Percentiles rank a stretch among this genome's conserved stretches.
phyloP scores from a whole-genome alignment of 2,329 filamentous ascomycete genomes.

The Calonectria leucothoes region DNA sequence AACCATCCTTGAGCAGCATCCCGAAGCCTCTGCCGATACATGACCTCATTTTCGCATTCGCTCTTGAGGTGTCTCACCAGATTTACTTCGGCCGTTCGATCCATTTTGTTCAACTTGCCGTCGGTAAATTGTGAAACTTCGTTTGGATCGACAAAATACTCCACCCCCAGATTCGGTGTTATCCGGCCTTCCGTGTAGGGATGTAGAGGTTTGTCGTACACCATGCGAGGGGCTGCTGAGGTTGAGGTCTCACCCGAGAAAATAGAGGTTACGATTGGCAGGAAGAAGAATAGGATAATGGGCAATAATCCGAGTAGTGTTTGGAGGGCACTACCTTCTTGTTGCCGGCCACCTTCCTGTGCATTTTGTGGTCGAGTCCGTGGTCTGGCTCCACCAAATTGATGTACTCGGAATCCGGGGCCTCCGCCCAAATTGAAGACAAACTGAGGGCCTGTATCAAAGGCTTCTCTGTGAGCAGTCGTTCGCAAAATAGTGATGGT shows the following conservation, averaged over 20 bases:
- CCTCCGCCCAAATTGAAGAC: conserved; percentile 96
- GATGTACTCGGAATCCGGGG: conserved; percentile 92
- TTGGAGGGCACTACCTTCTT: conserved; percentile 63
- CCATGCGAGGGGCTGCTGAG: conserved; percentile 73
- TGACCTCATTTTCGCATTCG: conserved; percentile 81
- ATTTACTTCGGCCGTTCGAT: conserved; percentile 79
- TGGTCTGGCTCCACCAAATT: conserved; percentile 87
- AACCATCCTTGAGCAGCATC: conserved; percentile 91
- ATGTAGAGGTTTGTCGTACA: conserved; percentile 77
- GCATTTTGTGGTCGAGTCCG: conserved; percentile 79
- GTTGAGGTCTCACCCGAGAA: conserved; percentile 66
- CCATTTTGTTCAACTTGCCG: conserved; percentile 78
- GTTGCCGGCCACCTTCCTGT: conserved; percentile 59
- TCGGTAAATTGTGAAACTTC: conserved; percentile 79
- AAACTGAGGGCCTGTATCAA: conserved; percentile 86
- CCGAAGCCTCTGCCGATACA: conserved; percentile 72
- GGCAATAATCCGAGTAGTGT: conserved; percentile 83
- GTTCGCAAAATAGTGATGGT: neutral
- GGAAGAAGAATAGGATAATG: conserved; percentile 88
- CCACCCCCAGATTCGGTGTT: conserved; percentile 76
- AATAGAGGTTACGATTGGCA: conserved; percentile 84
- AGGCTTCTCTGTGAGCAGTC: conserved; percentile 56
- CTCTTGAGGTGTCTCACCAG: conserved; percentile 75
- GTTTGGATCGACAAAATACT: conserved; percentile 86
- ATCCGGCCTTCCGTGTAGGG: conserved; percentile 81